Evolutionary conservation across 495 filamentous ascomycete genomes (phyloP).

Genomic region (Penicillium subrubescens): DNA sequence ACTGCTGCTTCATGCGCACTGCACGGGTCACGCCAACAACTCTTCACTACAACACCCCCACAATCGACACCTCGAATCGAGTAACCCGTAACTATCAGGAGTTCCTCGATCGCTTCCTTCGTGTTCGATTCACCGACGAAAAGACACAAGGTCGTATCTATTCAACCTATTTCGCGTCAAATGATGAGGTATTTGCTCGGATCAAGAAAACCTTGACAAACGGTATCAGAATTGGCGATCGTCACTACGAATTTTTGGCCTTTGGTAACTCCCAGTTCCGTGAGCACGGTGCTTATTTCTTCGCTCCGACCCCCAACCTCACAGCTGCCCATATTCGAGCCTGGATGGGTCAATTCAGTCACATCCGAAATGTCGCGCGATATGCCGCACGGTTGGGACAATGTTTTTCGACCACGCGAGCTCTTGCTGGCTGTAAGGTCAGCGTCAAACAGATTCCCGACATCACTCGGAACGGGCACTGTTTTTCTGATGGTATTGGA

Average conservation of each 20-base stretch:
- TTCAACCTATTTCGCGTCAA: slow-evolving; percentile 52
- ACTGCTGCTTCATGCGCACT: slow-evolving; percentile 75
- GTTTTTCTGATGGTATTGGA: slow-evolving; percentile 91
- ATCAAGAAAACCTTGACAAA: slow-evolving; percentile 70
- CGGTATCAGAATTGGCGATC: slow-evolving; percentile 79
- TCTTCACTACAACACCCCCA: slow-evolving; percentile 74
- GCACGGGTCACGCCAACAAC: slow-evolving; percentile 82
- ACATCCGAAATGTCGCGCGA: slow-evolving; percentile 80
- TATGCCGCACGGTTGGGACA: slow-evolving; percentile 87
- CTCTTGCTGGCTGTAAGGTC: slow-evolving; percentile 51
- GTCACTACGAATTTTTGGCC: slow-evolving; percentile 87
- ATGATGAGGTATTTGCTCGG: slow-evolving; percentile 74
- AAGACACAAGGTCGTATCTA: slow-evolving; percentile 61
- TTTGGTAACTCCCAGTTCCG: slow-evolving; percentile 96
- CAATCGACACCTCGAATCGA: slow-evolving; percentile 84
- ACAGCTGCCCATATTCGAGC: slow-evolving; percentile 74
- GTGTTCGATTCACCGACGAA: slow-evolving; percentile 90
- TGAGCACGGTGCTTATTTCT: slow-evolving; percentile 92
- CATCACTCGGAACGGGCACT: slow-evolving; percentile 63
- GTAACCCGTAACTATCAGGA: slow-evolving; percentile 72
- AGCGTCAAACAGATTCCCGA: slow-evolving; percentile 58
- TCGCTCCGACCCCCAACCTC: slow-evolving; percentile 59
- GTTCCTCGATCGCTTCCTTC: slow-evolving; percentile 80
- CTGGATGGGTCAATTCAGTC: slow-evolving; percentile 86
- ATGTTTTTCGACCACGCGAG: slow-evolving; percentile 90